phyloP scores from a whole-genome alignment of 257 asterid genomes.

The Solanum peruvianum region DNA sequence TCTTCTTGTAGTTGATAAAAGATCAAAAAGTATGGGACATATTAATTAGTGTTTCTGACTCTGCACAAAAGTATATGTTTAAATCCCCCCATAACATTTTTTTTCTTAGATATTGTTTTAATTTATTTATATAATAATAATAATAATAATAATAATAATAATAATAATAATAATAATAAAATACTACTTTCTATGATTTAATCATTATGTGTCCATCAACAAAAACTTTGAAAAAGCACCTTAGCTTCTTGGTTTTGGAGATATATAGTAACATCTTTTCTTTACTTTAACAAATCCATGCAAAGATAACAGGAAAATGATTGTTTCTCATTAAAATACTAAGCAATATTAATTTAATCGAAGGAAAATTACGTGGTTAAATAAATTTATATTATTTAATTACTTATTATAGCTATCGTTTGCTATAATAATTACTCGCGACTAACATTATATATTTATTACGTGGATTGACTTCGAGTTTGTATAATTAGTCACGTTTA shows the following conservation, averaged over 20 bases:
- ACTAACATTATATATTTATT: too few species aligned
- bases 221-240: neutral
- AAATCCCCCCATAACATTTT: slow-evolving; percentile 6
- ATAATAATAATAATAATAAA: neutral
- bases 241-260: slow-evolving; percentile 10
- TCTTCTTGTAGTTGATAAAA: neutral
- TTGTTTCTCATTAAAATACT: neutral
- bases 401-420: too few species aligned
- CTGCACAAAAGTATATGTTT: neutral
- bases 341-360: neutral
- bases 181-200: neutral
- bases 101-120: neutral
- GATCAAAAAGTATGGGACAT: slow-evolving; percentile 10
- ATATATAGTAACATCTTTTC: neutral
- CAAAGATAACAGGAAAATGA: neutral
- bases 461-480: too few species aligned
- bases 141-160: too few species aligned
- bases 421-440: too few species aligned
- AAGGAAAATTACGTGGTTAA: too few species aligned
- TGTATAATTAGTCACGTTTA: too few species aligned
- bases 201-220: neutral
- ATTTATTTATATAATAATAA: neutral
- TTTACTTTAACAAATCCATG: neutral
- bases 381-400: too few species aligned
- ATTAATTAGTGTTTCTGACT: slow-evolving; percentile 6